A percentile compares a stretch with the other conserved stretches of the same genome.
phyloP scores from a whole-genome alignment of 2,329 filamentous ascomycete species.

The Colletotrichum liaoningense region DNA sequence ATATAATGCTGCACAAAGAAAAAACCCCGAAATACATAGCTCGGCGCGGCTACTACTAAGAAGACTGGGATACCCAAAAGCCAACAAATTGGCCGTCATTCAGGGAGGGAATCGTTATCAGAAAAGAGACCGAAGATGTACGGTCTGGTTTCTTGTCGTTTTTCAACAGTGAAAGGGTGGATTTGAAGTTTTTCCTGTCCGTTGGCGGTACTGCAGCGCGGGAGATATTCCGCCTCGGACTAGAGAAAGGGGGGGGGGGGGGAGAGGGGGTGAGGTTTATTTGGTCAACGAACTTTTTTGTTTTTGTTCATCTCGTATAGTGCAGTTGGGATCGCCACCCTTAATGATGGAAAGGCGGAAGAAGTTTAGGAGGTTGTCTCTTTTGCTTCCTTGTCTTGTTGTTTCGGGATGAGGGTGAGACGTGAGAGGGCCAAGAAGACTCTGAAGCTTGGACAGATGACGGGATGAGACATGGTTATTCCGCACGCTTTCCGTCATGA shows the following conservation, averaged over 20 bases:
- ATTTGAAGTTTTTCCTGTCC: neutral
- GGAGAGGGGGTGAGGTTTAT: no score
- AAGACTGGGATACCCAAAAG: slow-evolving; percentile 34
- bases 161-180: neutral
- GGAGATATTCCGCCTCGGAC: neutral
- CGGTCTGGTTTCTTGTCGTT: slow-evolving; percentile 6
- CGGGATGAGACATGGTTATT: neutral
- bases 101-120: neutral
- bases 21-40: neutral
- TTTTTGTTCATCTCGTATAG: neutral
- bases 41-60: slow-evolving; percentile 22
- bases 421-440: neutral
- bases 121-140: neutral
- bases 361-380: neutral
- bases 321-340: neutral
- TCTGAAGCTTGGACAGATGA: neutral
- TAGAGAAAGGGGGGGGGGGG: neutral
- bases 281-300: neutral
- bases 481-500: neutral
- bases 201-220: neutral
- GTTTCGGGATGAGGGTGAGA: neutral
- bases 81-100: slow-evolving; percentile 25
- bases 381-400: neutral
- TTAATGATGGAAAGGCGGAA: slow-evolving; percentile 5
- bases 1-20: slow-evolving; percentile 22